Evolutionary conservation across 768 basidiomycete species (phyloP).

Genomic region (Inosperma sp.): DNA sequence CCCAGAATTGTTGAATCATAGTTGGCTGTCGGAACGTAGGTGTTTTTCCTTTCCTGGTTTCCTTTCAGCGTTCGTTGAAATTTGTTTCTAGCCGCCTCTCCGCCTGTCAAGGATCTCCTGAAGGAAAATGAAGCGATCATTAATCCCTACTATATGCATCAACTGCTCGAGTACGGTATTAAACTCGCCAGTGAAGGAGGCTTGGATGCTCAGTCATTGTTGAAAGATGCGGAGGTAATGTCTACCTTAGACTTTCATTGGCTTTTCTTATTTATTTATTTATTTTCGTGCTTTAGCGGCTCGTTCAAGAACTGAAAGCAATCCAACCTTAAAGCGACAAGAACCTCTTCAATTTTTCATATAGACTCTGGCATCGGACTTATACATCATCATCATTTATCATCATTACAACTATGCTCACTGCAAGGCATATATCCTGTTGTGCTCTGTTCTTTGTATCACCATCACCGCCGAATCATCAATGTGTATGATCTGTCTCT

Average conservation of each 20-base stretch:
- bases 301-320: slow-evolving; percentile 58
- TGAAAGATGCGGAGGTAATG: slow-evolving; percentile 53
- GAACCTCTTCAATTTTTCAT: background rate
- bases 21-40: slow-evolving; percentile 68
- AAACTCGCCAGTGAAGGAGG: slow-evolving; percentile 44
- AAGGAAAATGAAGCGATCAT: slow-evolving; percentile 63
- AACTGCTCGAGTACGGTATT: slow-evolving; percentile 68
- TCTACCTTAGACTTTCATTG: slow-evolving; percentile 13
- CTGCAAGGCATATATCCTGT: too few relatives aligned
- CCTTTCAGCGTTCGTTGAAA: background rate
- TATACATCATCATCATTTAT: background rate
- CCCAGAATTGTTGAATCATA: slow-evolving; percentile 76
- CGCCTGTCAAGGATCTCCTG: slow-evolving; percentile 31
- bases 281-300: slow-evolving; percentile 38
- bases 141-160: slow-evolving; percentile 75
- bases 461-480: background rate
- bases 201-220: slow-evolving; percentile 41
- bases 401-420: background rate
- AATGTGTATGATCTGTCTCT: background rate
- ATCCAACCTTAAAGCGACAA: slow-evolving; percentile 24
- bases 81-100: slow-evolving; percentile 23
- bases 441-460: slow-evolving; percentile 1
- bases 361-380: too few relatives aligned
- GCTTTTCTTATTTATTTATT: background rate
- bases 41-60: background rate